These are phyloP conservation scores for Ziziphus jujuba DNA, from an alignment of 306 rosid genomes.

Conservation along the genomic window DNA sequence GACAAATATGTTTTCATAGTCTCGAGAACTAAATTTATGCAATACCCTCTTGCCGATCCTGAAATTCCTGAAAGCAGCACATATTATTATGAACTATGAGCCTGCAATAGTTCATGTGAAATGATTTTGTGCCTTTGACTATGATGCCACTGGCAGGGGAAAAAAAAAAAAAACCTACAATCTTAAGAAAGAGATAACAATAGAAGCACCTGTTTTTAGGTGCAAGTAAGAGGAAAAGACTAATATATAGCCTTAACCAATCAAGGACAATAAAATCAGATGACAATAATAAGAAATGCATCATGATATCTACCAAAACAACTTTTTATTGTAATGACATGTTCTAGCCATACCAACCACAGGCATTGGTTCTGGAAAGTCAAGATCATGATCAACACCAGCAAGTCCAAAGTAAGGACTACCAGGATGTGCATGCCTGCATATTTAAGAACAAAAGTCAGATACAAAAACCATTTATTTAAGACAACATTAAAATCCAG, in stretches of 20 bases:
- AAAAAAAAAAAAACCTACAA: too few species aligned
- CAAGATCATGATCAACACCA: constrained; percentile 84
- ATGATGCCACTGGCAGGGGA: neutral
- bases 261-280: neutral
- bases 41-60: constrained; percentile 89
- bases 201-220: neutral
- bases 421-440: constrained; percentile 99
- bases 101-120: neutral
- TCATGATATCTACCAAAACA: constrained; percentile 8
- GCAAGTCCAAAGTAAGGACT: constrained; percentile 95
- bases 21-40: constrained; percentile 77
- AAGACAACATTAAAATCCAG: too few species aligned
- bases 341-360: constrained; percentile 63
- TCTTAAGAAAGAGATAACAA: neutral
- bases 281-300: neutral
- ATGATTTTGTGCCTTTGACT: neutral
- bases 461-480: neutral
- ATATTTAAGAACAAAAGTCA: constrained; percentile 28
- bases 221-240: neutral
- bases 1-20: constrained; percentile 86
- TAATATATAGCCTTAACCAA: neutral
- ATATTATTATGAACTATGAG: constrained; percentile 5
- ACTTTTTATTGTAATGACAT: neutral
- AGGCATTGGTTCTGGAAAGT: constrained; percentile 99
- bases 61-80: constrained; percentile 64